phyloP scores from a whole-genome alignment of 352 stramenopile species.

The Phytophthora sp. region DNA sequence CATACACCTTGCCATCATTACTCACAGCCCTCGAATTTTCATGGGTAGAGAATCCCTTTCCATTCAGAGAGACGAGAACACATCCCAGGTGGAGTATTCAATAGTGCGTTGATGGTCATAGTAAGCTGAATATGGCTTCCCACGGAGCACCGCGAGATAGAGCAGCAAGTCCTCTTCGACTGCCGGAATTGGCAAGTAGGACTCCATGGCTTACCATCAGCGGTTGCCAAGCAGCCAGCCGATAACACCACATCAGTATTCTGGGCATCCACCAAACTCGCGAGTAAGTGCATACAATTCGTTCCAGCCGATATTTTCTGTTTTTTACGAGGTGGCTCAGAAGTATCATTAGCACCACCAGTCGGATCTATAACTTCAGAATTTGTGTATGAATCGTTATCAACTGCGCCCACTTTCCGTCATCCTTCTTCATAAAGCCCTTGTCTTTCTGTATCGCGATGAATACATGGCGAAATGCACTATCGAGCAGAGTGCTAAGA shows the following conservation, averaged over 20 bases:
- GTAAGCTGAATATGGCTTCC: slow-evolving; percentile 6
- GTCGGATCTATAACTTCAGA: not conserved
- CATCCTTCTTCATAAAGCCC: not conserved
- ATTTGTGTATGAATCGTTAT: slow-evolving; percentile 16
- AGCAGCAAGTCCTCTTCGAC: slow-evolving; percentile 12
- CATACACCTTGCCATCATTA: not conserved
- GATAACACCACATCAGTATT: not conserved
- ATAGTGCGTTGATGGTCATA: not conserved
- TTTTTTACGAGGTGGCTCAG: not conserved
- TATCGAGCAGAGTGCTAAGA: not conserved
- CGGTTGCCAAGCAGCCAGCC: not conserved
- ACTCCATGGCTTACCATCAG: not conserved
- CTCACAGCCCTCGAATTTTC: not conserved
- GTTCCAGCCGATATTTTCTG: not conserved
- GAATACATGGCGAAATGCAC: not conserved
- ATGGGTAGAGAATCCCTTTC: not conserved
- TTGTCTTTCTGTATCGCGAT: not conserved
- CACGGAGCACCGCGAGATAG: slow-evolving; percentile 12
- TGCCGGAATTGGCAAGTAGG: not conserved
- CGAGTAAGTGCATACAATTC: slow-evolving; percentile 3
- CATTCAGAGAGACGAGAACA: not conserved
- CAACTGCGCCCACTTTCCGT: not conserved
- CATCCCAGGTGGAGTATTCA: not conserved
- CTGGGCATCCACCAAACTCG: slow-evolving; percentile 3
- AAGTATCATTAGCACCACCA: not conserved